phyloP scores from a whole-genome alignment of 176 grass and related monocot species.

The Musa schizocarpa region DNA sequence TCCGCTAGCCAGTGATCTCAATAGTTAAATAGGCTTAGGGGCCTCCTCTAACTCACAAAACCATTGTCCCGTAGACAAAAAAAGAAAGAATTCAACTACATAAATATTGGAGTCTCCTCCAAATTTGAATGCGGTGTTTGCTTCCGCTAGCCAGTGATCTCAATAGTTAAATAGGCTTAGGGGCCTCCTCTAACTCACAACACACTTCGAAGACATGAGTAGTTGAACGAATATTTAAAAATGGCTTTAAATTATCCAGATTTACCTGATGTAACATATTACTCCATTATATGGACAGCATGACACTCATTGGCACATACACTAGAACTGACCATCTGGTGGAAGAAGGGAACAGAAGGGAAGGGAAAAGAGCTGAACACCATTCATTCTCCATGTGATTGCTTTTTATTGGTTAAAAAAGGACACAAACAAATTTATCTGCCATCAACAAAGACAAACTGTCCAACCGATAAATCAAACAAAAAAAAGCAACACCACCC shows the following conservation, averaged over 20 bases:
- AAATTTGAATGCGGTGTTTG: too few species aligned
- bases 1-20: neutral
- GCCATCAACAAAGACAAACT: neutral
- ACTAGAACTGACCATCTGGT: neutral
- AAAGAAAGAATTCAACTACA: too few species aligned
- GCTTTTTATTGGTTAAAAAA: slow-evolving; percentile 6
- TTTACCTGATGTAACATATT: neutral
- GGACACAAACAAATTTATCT: slow-evolving; percentile 15
- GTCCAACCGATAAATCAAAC: slow-evolving; percentile 4
- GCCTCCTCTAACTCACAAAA: neutral
- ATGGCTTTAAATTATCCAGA: neutral
- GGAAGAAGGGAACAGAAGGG: neutral
- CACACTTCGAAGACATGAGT: neutral
- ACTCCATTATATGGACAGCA: neutral
- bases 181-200: neutral
- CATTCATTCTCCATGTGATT: neutral
- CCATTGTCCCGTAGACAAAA: too few species aligned
- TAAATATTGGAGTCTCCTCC: too few species aligned
- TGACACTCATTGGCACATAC: neutral
- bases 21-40: neutral
- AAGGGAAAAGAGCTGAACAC: neutral
- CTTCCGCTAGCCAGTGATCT: neutral
- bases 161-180: neutral
- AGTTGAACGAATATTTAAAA: neutral
- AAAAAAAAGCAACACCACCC: slow-evolving; percentile 8